These are phyloP conservation scores for Barnettozyma sp. DNA, from an alignment of 805 yeast genomes.

Conservation along the genomic window DNA sequence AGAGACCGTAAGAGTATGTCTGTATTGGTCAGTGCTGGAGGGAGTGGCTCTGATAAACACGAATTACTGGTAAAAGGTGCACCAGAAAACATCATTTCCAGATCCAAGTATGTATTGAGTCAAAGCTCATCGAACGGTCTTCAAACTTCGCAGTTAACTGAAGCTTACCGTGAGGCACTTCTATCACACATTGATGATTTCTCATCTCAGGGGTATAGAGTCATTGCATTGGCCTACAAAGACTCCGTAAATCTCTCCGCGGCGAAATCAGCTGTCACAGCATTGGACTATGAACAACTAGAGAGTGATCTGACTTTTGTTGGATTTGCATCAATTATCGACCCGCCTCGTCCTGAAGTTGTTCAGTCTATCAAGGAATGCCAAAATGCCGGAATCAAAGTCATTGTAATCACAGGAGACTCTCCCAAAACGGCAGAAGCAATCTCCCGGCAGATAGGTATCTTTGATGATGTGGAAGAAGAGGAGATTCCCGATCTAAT, in stretches of 20 bases:
- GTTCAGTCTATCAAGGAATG: conserved; percentile 29
- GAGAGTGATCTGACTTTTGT: conserved; percentile 27
- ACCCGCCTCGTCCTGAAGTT: conserved; percentile 39
- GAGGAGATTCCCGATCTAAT: conserved; percentile 24
- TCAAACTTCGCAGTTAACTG: conserved; percentile 24
- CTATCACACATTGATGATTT: conserved; percentile 32
- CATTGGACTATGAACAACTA: conserved; percentile 34
- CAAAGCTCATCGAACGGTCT: conserved; percentile 19
- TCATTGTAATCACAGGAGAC: conserved; percentile 49
- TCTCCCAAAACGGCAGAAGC: conserved; percentile 46
- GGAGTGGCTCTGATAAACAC: conserved; percentile 11
- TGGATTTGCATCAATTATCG: conserved; percentile 38
- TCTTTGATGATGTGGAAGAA: conserved; percentile 21
- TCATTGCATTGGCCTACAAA: conserved; percentile 32
- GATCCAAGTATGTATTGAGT: conserved; percentile 35
- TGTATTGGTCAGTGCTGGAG: conserved; percentile 29
- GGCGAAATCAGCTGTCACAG: conserved; percentile 21
- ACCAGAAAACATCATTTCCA: conserved; percentile 40
- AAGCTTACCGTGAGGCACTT: conserved; percentile 28
- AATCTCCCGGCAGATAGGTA: conserved; percentile 40
- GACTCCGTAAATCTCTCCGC: conserved; percentile 29
- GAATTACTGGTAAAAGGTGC: conserved; percentile 47
- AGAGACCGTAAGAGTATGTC: conserved; percentile 49
- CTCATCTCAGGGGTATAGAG: conserved; percentile 28
- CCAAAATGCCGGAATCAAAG: conserved; percentile 36